Base-by-base conservation (phyloP, 177 flowering plant species). In the Tripterygium wilfordii region DNA sequence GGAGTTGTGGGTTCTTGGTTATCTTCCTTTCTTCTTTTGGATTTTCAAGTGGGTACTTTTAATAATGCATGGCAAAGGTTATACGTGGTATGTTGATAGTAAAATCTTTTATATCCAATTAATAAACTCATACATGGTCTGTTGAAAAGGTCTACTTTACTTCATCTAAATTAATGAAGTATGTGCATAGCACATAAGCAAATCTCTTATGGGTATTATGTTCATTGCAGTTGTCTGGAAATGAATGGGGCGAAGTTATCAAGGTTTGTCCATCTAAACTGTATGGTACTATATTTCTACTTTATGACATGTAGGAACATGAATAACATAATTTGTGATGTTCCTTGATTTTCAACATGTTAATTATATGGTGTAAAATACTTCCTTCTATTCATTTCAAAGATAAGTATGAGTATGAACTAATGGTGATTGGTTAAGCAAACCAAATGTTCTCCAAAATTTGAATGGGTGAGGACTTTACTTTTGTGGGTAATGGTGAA, bases 201-300 rank as follows among this genome's bases (percentile, higher is more conserved):
- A n/a, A n/a, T n/a, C n/a, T n/a, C n/a, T n/a, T n/a, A n/a, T n/a
- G n/a, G n/a, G n/a, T n/a, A n/a, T 19, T 46, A 19, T 51, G n/a
- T 49, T 35, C 15, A 27, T 57, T 48, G 22, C 65, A 78, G 78
- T 26, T 78, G 54, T 22, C 49, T 3, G 78, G 78, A 44, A 66
- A 53, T 31, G 77, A 76, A 30, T 78, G 84, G 81, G 24, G 65
- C 51, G 60, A 66, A 22, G 25, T 57, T 44, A 54, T 78, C 54
- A 72, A 78, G 80, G 83, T 78, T 58, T 18, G 74, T 62, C 21
- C 48, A 37, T 32, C 16, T 36, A 22, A 45, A 21, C 50, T 36
- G 42, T 14, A 5, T 10, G 21, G 24, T 8, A 21, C 17, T 37
- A 8, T 43, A 43, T 47, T 27, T 18, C 23, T 13, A 25, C 2